phyloP scores from a whole-genome alignment of 257 asterid species.

The Anisodus tanguticus region DNA sequence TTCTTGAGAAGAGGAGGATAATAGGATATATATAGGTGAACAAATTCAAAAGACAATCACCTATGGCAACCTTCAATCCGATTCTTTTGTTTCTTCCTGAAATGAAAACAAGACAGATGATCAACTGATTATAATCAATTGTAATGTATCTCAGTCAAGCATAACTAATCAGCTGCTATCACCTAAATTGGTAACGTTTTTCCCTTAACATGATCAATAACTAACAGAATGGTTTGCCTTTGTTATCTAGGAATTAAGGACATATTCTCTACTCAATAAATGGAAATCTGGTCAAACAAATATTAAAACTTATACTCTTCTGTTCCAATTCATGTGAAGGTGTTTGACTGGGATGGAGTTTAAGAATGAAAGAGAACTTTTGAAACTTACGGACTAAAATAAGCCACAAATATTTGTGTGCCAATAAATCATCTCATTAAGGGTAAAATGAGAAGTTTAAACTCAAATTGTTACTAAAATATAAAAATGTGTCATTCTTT shows the following conservation, averaged over 20 bases:
- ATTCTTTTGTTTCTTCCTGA: neutral
- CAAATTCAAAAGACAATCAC: slow-evolving; percentile 13
- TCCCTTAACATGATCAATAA: neutral
- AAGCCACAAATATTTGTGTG: too few relatives aligned
- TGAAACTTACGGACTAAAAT: too few relatives aligned
- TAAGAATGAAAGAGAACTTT: too few relatives aligned
- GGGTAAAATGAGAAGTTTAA: too few relatives aligned
- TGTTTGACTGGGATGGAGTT: too few relatives aligned
- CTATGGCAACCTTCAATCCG: neutral
- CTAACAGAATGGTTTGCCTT: neutral
- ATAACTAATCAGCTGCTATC: neutral
- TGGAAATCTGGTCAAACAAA: neutral
- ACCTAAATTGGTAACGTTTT: neutral
- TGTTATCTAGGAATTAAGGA: neutral
- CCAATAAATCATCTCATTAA: too few relatives aligned
- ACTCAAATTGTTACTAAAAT: too few relatives aligned
- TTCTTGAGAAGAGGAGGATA: neutral
- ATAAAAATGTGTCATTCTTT: too few relatives aligned
- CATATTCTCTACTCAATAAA: neutral
- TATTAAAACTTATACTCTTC: neutral
- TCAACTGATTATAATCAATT: neutral
- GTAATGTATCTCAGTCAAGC: slow-evolving; percentile 11
- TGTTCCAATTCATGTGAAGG: too few relatives aligned
- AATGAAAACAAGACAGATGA: slow-evolving; percentile 11
- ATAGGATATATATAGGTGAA: neutral